Conservation (phyloP, 805 yeast genomes). For the Priceomyces medius region DNA sequence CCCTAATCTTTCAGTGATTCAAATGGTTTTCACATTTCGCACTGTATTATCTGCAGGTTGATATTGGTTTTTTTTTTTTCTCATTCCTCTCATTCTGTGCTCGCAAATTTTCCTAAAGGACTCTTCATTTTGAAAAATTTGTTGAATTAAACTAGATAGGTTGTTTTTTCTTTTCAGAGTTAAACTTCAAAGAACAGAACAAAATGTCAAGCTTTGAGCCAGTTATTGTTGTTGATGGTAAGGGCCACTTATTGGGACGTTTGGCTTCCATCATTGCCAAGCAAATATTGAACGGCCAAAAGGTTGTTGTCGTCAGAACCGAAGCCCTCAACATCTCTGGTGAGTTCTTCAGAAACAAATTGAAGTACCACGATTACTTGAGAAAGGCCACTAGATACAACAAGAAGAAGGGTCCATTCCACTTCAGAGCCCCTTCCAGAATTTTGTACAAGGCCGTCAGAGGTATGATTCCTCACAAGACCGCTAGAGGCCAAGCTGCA, state of each 20-base stretch:
- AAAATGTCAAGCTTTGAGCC: conserved; percentile 88
- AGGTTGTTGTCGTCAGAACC: conserved; percentile 94
- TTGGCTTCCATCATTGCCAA: conserved; percentile 98
- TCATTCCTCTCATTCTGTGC: neutral
- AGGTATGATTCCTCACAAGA: conserved; percentile 99
- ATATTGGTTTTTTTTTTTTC: neutral
- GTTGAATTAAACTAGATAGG: conserved; percentile 2
- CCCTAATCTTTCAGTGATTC: neutral
- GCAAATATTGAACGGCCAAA: conserved; percentile 97
- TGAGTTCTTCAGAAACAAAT: conserved; percentile 99
- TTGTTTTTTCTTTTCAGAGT: conserved; percentile 3
- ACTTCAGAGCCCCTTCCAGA: conserved; percentile 99
- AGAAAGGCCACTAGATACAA: conserved; percentile 99
- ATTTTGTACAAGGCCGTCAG: conserved; percentile 99
- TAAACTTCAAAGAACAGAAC: conserved; percentile 8
- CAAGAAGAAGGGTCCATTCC: conserved; percentile 99
- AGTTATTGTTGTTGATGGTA: conserved; percentile 98
- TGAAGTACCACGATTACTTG: conserved; percentile 99
- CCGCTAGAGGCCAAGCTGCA: conserved; percentile 99
- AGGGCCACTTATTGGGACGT: conserved; percentile 99
- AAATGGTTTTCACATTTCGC: neutral
- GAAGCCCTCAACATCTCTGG: conserved; percentile 99
- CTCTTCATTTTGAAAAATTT: conserved; percentile 6
- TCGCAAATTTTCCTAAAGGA: conserved; percentile 6
- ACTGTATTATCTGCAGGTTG: neutral